Evolutionary conservation across 306 rosid species (phyloP).

Genomic region (Rosa rugosa): DNA sequence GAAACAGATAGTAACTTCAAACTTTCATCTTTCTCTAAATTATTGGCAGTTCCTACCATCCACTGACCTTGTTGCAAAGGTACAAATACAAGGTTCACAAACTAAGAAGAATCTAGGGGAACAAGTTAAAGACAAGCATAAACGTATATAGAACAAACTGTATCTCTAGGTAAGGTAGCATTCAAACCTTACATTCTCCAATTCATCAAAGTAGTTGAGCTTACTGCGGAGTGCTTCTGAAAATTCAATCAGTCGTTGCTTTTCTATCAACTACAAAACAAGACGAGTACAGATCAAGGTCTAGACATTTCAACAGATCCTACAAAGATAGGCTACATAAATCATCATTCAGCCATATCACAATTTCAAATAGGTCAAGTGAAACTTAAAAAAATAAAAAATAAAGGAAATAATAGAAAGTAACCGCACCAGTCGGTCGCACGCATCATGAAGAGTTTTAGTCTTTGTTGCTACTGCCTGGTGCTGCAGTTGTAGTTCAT

Average conservation of each 20-base stretch:
- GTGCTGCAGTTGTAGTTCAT: slow-evolving; percentile 86
- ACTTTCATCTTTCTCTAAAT: neutral
- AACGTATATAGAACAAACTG: slow-evolving; percentile 14
- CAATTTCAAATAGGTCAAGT: slow-evolving; percentile 1
- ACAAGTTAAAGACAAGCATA: neutral
- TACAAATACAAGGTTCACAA: neutral
- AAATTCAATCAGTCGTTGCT: slow-evolving; percentile 88
- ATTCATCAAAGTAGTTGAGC: slow-evolving; percentile 95
- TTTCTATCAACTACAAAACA: slow-evolving; percentile 74
- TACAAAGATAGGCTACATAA: neutral
- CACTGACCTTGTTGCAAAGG: neutral
- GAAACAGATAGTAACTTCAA: neutral
- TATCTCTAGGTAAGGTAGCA: slow-evolving; percentile 70
- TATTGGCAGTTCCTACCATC: neutral
- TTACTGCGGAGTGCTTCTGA: slow-evolving; percentile 92
- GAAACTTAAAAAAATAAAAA: slow-evolving; percentile 1
- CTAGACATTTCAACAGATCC: neutral
- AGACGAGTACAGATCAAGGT: neutral
- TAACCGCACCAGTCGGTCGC: slow-evolving; percentile 75
- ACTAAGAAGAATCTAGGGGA: neutral
- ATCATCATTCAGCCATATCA: neutral
- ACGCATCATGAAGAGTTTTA: slow-evolving; percentile 96
- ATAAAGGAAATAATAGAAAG: slow-evolving; percentile 5
- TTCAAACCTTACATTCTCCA: slow-evolving; percentile 99
- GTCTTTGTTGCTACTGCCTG: slow-evolving; percentile 97